A percentile compares a stretch with the other conserved stretches of the same genome.
Conservation (phyloP, 140 eudicot species). For the Ambrosia hybrid region DNA sequence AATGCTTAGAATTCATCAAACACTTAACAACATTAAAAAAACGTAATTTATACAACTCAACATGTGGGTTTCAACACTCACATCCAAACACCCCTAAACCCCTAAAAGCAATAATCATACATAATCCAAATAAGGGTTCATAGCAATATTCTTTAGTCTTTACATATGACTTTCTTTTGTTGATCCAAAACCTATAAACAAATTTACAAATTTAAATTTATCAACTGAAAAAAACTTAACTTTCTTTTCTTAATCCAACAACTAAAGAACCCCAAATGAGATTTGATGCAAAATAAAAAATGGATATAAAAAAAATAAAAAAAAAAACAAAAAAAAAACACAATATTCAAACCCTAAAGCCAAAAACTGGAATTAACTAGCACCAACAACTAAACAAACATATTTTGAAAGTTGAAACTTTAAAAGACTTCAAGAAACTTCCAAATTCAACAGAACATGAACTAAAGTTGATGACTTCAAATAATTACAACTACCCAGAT, state of each 20-base stretch:
- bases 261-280: conserved; percentile 9
- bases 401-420: background rate
- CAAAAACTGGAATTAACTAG: conserved; percentile 11
- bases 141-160: too few species aligned
- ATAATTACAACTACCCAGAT: conserved; percentile 18
- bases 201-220: background rate
- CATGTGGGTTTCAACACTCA: background rate
- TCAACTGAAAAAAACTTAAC: conserved; percentile 7
- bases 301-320: background rate
- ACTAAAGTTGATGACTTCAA: background rate
- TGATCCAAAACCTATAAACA: too few species aligned
- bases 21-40: background rate
- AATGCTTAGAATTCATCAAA: background rate
- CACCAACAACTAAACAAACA: background rate
- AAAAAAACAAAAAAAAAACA: background rate
- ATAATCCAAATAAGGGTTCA: background rate
- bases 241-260: conserved; percentile 18
- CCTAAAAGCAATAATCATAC: conserved; percentile 7
- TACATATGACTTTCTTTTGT: background rate
- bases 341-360: conserved; percentile 19
- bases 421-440: conserved; percentile 17
- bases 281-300: background rate
- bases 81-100: conserved; percentile 4
- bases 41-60: background rate
- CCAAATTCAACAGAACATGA: background rate